These are phyloP conservation scores for Candida ovalis DNA, from an alignment of 805 yeast species.

Conservation along the genomic window DNA sequence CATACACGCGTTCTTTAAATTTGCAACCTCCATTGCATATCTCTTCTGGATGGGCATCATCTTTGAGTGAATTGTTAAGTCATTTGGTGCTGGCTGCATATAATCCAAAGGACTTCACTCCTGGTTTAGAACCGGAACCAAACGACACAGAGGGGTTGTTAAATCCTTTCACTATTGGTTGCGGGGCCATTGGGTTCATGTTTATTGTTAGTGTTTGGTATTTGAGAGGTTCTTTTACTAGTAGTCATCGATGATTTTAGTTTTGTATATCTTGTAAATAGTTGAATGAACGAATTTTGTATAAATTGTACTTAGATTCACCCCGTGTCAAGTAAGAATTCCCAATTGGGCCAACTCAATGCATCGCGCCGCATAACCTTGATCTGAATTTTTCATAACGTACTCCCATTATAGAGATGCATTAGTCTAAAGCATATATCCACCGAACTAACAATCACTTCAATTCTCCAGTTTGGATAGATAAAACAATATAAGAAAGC, in stretches of 20 bases:
- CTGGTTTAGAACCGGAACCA: conserved; percentile 67
- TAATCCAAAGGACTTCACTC: conserved; percentile 72
- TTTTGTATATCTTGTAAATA: background rate
- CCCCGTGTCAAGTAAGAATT: background rate
- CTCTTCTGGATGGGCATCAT: conserved; percentile 85
- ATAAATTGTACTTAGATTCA: background rate
- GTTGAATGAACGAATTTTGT: background rate
- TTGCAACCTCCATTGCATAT: conserved; percentile 86
- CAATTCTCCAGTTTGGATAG: no score
- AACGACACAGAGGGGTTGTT: conserved; percentile 39
- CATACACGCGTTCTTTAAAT: conserved; percentile 61
- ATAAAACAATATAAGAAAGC: no score
- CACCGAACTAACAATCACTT: no score
- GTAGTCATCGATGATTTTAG: conserved; percentile 1
- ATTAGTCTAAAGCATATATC: no score
- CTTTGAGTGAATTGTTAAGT: conserved; percentile 77
- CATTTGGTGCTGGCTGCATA: conserved; percentile 88
- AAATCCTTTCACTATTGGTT: conserved; percentile 56
- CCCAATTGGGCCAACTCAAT: background rate
- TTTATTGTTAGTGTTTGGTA: conserved; percentile 62
- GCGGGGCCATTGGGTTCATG: conserved; percentile 67
- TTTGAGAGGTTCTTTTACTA: conserved; percentile 42
- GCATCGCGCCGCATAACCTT: background rate
- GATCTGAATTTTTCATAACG: no score
- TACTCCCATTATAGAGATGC: background rate